Base-by-base conservation (phyloP, 2,329 filamentous ascomycete genomes). In the Cadophora luteo-olivacea region DNA sequence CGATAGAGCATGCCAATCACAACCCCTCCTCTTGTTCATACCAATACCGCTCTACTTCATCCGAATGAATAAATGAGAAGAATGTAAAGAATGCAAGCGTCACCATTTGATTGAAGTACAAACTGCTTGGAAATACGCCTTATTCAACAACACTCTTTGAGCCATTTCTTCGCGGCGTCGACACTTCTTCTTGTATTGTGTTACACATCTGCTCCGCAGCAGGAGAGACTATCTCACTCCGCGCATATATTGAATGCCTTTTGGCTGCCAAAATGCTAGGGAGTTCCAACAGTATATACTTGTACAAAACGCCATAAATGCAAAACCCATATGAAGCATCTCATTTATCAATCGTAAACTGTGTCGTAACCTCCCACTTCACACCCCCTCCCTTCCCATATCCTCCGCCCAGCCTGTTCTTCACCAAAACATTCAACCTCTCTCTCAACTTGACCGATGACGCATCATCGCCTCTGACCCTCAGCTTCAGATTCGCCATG, bases 281-380 rank as follows among this genome's bases (percentile, higher is more conserved):
- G 9, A 55, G 24, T 8, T 29, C 24, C 51, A 48, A 33, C 38
- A 14, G 25, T 49, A 61, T 25, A 61, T 33, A 33, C 29, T 29
- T 24, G 25, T 45, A 60, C 22, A 62, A 62, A 49, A 49, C 60
- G 45, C 60, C 45, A 22, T 19, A 48, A 62, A 62, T 60, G 57
- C n/a, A 55, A 25, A n/a, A 22, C 25, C 51, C 19, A 48, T 61
- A 1, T 6, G 51, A 33, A 19, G 11, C 51, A 22, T n/a, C 14
- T 69, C 68, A 71, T 60, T 72, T 70, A 66, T 78, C 77, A 49
- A 74, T 45, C 32, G 72, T 74, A 77, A 93, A 89, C 82, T 98
- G 93, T 64, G 97, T 85, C 58, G 92, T 97, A 16, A 98, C 93
- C 81, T 99, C 96, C 96, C 96, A 99, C 75, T 90, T 90, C 77